A percentile compares a stretch with the other conserved stretches of the same genome.
Evolutionary conservation across 2,329 filamentous ascomycete genomes (phyloP).

Genomic region (Ophiostoma sp.): DNA sequence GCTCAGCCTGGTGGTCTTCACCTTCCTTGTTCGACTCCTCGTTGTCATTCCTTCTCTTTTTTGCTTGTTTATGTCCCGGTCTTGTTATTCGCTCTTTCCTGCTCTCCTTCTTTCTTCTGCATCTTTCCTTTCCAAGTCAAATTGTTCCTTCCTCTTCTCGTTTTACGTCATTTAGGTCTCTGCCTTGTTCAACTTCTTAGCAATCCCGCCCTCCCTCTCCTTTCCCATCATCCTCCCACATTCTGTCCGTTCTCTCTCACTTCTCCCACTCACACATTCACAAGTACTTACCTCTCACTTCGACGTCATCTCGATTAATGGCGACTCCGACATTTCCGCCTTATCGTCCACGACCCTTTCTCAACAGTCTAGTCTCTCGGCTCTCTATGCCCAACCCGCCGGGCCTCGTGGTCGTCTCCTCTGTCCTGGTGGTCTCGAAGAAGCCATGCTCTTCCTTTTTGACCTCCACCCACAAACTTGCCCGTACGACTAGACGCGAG

Average conservation of each 20-base stretch:
- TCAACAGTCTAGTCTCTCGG: background rate
- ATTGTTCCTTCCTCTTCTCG: background rate
- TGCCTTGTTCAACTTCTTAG: background rate
- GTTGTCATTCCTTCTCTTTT: background rate
- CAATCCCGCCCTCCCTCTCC: background rate
- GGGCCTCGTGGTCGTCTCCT: background rate
- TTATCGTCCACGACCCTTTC: background rate
- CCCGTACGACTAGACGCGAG: background rate
- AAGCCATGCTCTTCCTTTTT: background rate
- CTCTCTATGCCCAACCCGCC: constrained; percentile 1
- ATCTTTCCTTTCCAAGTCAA: background rate
- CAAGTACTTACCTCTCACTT: background rate
- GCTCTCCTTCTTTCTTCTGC: background rate
- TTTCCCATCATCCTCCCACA: background rate
- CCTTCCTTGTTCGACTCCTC: background rate
- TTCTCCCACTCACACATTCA: background rate
- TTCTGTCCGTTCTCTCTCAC: background rate
- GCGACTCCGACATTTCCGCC: background rate
- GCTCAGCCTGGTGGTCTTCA: background rate
- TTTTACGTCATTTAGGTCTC: background rate
- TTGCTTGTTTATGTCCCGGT: background rate
- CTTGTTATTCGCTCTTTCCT: background rate
- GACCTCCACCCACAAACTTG: background rate
- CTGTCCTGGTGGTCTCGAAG: background rate
- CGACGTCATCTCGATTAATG: background rate